Evolutionary conservation across 2,329 filamentous ascomycete genomes (phyloP), one percentile per base, ranked within the genome.

Genomic region (Uncinocarpus reesii): DNA sequence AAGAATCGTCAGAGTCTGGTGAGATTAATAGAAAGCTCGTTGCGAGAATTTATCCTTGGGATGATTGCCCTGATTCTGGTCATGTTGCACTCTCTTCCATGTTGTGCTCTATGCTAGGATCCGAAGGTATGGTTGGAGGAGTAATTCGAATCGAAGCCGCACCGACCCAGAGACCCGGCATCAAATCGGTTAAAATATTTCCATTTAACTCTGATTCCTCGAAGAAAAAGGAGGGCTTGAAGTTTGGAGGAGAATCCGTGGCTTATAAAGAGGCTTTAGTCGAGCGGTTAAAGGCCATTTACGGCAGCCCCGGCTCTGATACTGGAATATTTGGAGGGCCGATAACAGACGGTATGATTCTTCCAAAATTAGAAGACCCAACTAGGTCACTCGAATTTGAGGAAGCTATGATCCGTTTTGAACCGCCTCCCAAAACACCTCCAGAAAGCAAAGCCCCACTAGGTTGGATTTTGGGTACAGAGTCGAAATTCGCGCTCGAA

Each of bases 141-240:
- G 79, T 96, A 35, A 77, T 95, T 48, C 87, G 90, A 52, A 75
- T 98, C 24, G 88, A 96, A 61, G 81, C 85, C 7, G 89, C 90
- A 1, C 80, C 86, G 11, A 70, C 76, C 34, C 73, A 81, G 4
- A 79, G 80, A 50, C 80, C 78, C 34, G 73, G 78, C 0, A 71
- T 86, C 4, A 78, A 79, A 65, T 71, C 78, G 3, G 68, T 96
- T 50, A 89, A 85, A 57, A 71, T 98, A 1, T 85, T 84, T 48
- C 92, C 92, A 0, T 96, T 95, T 58, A 74, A 79, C 2, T 69
- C 74, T 1, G 65, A 71, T 41, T 66, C 68, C 18, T 68, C 73
- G 2, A 81, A 79, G 56, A 67, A 73, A 32, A 76, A 73, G 29
- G 75, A 82, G 38, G 83, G 83, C 0, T 72, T 95, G 18, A 87